These are phyloP conservation scores for Penicillium turbatum DNA, from an alignment of 495 filamentous ascomycete species.

Conservation along the genomic window DNA sequence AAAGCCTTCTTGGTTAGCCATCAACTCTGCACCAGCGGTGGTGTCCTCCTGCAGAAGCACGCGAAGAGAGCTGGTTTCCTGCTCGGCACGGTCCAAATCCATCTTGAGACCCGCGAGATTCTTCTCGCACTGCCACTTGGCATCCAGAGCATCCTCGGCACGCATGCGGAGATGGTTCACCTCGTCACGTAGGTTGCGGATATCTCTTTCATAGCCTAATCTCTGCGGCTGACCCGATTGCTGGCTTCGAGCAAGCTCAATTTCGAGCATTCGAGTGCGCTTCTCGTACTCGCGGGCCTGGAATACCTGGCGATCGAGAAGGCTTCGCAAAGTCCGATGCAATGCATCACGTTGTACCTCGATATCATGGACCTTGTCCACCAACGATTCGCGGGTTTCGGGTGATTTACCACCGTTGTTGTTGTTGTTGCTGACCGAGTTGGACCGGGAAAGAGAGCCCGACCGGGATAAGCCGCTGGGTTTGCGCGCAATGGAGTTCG, in stretches of 20 bases:
- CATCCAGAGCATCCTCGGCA: constrained; percentile 92
- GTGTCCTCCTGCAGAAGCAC: constrained; percentile 83
- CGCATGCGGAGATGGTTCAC: constrained; percentile 79
- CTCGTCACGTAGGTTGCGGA: constrained; percentile 72
- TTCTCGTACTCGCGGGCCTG: constrained; percentile 78
- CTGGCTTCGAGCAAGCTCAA: constrained; percentile 71
- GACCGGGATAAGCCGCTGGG: constrained; percentile 41
- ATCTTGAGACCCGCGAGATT: constrained; percentile 89
- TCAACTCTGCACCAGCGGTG: constrained; percentile 51
- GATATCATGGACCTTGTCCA: constrained; percentile 84
- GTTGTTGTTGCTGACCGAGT: constrained; percentile 48
- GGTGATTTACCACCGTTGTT: constrained; percentile 44
- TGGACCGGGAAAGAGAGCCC: constrained; percentile 47
- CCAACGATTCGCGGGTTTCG: constrained; percentile 65
- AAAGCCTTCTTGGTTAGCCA: constrained; percentile 41
- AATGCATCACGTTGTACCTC: constrained; percentile 92
- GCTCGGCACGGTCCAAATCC: constrained; percentile 92
- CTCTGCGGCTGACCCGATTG: constrained; percentile 61
- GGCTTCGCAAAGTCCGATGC: constrained; percentile 73
- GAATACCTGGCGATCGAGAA: constrained; percentile 82
- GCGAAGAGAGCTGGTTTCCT: constrained; percentile 80
- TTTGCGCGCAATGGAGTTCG: constrained; percentile 57
- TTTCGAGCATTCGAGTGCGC: constrained; percentile 66
- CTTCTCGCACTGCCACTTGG: constrained; percentile 96
- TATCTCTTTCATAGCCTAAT: constrained; percentile 77